Evolutionary conservation across 148 eudicot genomes (phyloP).

Genomic region (Polygonum maritimum): DNA sequence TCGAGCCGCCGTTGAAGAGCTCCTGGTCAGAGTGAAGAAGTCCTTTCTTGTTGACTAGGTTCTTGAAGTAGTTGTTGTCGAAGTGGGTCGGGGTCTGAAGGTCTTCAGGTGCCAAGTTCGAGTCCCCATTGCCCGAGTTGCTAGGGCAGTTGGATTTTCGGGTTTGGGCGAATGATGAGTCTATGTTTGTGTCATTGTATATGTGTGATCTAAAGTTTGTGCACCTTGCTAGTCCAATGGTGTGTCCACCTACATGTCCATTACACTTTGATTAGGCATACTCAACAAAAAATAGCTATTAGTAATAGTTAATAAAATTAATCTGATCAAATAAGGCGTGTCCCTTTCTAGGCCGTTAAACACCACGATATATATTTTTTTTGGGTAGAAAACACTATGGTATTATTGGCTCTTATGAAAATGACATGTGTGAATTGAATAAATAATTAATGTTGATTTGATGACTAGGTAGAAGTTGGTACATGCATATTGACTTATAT

Average conservation of each 20-base stretch:
- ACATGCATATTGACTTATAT: neutral
- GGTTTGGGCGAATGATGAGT: constrained; percentile 27
- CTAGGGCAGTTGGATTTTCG: constrained; percentile 31
- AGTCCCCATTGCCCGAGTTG: constrained; percentile 24
- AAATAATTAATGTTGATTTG: no score
- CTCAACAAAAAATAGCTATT: no score
- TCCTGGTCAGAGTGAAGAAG: constrained; percentile 60
- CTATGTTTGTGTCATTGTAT: constrained; percentile 49
- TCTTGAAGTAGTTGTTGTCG: constrained; percentile 38
- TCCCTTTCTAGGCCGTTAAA: no score
- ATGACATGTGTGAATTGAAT: no score
- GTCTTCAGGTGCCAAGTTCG: constrained; percentile 46
- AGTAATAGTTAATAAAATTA: no score
- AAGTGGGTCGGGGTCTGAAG: constrained; percentile 33
- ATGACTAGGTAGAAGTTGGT: neutral
- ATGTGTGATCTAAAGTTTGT: constrained; percentile 29
- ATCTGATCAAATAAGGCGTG: no score
- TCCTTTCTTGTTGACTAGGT: constrained; percentile 27
- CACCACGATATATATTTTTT: no score
- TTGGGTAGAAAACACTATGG: no score
- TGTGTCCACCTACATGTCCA: constrained; percentile 37
- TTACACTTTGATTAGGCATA: neutral
- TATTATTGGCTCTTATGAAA: neutral
- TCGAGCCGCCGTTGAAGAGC: constrained; percentile 46
- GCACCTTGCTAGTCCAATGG: constrained; percentile 62